Base-by-base conservation (phyloP, 2,329 filamentous ascomycete genomes). In the Talaromyces pinophilus region DNA sequence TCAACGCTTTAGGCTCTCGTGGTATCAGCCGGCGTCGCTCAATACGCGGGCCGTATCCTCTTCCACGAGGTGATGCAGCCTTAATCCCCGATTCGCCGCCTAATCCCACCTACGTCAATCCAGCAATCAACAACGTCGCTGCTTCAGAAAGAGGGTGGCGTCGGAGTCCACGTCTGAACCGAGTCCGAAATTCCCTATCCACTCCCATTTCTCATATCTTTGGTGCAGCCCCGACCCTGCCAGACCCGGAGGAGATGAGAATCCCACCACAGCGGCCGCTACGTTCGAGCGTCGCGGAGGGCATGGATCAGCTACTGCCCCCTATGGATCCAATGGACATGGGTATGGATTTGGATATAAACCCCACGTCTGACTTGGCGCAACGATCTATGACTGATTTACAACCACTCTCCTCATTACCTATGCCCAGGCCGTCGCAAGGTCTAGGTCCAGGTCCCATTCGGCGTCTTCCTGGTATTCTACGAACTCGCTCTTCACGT, bases 401-500 rank as follows among this genome's bases (percentile, higher is more conserved):
- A 2, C 62, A 64, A 59, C 25, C 62, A 28, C 50, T 64, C 28
- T 57, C 62, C 2, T 35, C 62, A 13, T 33, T 64, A 40, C 44
- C 62, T 48, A 54, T 48, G 50, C 33, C 61, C 35, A 71, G 74
- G 17, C 72, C 76, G 4, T 72, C 73, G 57, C 73, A 73, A 30
- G 70, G 69, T 66, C 74, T 76, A 62, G 73, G 72, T 19, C 70
- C 77, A 59, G 70, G 74, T 57, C 71, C 73, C 40, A 71, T 77
- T 67, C 76, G 80, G 63, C 76, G 79, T 35, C 73, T 82, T 38
- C 78, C 80, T 22, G 76, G 75, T 52, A 73, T 80, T 30, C 71
- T 85, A 15, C 81, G 87, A 66, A 80, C 86, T 67, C 79, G 86
- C 64, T 82, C 86, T 55, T 83, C 85, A 25, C 78, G 86, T 63